A percentile compares a stretch with the other conserved stretches of the same genome.
These are phyloP conservation scores for Pythium utonaiense DNA, from an alignment of 352 stramenopile species.

Conservation along the genomic window DNA sequence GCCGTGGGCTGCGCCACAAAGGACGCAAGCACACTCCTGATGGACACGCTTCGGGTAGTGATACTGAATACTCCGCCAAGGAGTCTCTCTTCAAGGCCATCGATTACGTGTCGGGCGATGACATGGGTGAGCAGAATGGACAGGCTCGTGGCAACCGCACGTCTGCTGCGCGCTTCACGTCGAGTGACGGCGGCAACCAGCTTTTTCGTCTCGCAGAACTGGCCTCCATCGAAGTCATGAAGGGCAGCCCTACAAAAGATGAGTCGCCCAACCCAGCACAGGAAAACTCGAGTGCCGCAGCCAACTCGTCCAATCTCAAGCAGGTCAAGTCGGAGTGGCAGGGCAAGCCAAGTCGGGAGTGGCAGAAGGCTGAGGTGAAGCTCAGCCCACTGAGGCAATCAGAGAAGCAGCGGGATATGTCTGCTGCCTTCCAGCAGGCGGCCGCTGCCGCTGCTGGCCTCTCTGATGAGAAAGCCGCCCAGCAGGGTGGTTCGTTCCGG, in stretches of 20 bases:
- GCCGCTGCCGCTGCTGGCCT: slow-evolving; percentile 20
- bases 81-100: slow-evolving; percentile 61
- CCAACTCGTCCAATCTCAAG: slow-evolving; percentile 20
- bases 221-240: slow-evolving; percentile 72
- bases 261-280: slow-evolving; percentile 17
- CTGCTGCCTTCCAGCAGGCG: slow-evolving; percentile 19
- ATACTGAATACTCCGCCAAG: slow-evolving; percentile 48
- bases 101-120: slow-evolving; percentile 59
- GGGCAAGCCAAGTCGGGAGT: slow-evolving; percentile 36
- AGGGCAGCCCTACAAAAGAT: slow-evolving; percentile 10
- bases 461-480: neutral
- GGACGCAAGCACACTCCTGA: slow-evolving; percentile 62
- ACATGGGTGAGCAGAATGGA: slow-evolving; percentile 29
- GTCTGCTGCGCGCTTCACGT: slow-evolving; percentile 6
- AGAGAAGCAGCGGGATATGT: slow-evolving; percentile 27
- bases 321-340: slow-evolving; percentile 26
- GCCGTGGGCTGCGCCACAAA: slow-evolving; percentile 73
- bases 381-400: slow-evolving; percentile 50
- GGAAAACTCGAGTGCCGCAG: slow-evolving; percentile 18
- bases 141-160: neutral
- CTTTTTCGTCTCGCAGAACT: slow-evolving; percentile 75
- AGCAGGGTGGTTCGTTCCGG: slow-evolving; percentile 29
- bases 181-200: slow-evolving; percentile 35
- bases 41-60: slow-evolving; percentile 28
- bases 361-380: slow-evolving; percentile 59